Conservation (phyloP, 2,329 filamentous ascomycete genomes). For the Talaromyces sp. region DNA sequence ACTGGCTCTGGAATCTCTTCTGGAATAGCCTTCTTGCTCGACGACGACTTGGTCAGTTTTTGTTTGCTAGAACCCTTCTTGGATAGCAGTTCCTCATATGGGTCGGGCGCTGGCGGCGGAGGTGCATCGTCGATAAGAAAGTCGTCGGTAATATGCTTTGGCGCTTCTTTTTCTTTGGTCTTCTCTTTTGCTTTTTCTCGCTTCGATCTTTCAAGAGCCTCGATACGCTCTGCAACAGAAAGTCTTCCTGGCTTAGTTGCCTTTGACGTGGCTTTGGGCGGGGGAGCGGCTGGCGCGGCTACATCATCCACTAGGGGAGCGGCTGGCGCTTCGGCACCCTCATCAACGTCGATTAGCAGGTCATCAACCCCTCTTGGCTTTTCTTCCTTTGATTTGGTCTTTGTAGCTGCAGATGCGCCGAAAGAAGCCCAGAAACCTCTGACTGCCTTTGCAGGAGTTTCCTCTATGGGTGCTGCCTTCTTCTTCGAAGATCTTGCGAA, state of each 20-base stretch:
- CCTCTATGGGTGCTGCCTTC: constrained; percentile 37
- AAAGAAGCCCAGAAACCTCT: constrained; percentile 47
- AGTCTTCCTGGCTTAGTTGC: constrained; percentile 42
- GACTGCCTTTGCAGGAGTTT: constrained; percentile 35
- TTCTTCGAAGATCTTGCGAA: constrained; percentile 40
- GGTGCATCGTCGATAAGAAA: constrained; percentile 30
- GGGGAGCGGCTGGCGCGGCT: constrained; percentile 37
- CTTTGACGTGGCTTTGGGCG: constrained; percentile 44
- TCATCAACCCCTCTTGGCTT: constrained; percentile 38
- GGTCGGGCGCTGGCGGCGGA: constrained; percentile 31
- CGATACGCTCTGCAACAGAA: constrained; percentile 55
- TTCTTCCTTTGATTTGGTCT: constrained; percentile 45
- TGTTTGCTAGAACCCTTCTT: constrained; percentile 25
- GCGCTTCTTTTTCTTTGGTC: constrained; percentile 33
- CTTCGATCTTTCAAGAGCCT: constrained; percentile 43
- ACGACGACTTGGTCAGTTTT: constrained; percentile 26
- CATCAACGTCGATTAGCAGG: constrained; percentile 37
- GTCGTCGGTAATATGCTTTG: constrained; percentile 38
- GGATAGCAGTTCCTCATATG: constrained; percentile 20
- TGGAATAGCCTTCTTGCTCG: constrained; percentile 44
- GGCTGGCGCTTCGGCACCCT: constrained; percentile 33
- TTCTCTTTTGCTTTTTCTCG: constrained; percentile 40
- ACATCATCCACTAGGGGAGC: constrained; percentile 40
- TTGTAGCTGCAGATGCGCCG: constrained; percentile 36
- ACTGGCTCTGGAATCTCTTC: constrained; percentile 24